Conservation (phyloP, 2,329 filamentous ascomycete species). For the Fusarium paranaense region DNA sequence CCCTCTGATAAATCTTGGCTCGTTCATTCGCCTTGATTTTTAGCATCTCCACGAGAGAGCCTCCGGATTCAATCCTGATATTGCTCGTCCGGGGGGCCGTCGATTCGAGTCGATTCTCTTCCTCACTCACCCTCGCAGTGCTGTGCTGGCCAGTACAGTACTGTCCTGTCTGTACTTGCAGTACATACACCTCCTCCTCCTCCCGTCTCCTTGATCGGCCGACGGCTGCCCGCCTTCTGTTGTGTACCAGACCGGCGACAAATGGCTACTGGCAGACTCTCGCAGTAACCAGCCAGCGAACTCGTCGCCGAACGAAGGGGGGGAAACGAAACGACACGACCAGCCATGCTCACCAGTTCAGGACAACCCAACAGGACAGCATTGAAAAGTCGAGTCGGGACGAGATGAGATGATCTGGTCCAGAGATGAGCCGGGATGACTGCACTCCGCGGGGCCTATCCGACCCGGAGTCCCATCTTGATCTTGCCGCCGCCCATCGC, state of each 20-base stretch:
- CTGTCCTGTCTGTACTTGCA: not conserved
- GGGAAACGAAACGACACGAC: constrained; percentile 24
- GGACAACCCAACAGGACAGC: constrained; percentile 38
- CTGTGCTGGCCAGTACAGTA: not conserved
- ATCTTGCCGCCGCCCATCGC: constrained; percentile 47
- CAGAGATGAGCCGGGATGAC: constrained; percentile 47
- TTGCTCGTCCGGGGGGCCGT: constrained; percentile 35
- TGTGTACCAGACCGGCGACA: constrained; percentile 38
- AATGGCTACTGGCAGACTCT: constrained; percentile 40
- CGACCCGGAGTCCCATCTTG: constrained; percentile 48
- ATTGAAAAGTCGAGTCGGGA: constrained; percentile 41
- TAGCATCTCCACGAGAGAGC: constrained; percentile 41
- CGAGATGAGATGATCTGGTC: constrained; percentile 47
- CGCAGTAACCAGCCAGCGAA: constrained; percentile 37
- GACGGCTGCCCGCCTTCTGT: constrained; percentile 40
- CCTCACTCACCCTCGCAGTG: not conserved
- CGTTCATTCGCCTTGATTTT: constrained; percentile 44
- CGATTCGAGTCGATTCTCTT: constrained; percentile 30
- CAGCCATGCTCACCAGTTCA: constrained; percentile 43
- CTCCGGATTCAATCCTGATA: constrained; percentile 41
- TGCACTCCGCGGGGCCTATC: constrained; percentile 47
- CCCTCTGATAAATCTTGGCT: constrained; percentile 47
- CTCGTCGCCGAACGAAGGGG: constrained; percentile 2
- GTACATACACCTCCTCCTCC: not conserved
- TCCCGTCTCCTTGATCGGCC: constrained; percentile 31